A percentile compares a stretch with the other conserved stretches of the same genome.
Conservation (phyloP, 192 early-diverging fungal species). For the Mortierella claussenii region DNA sequence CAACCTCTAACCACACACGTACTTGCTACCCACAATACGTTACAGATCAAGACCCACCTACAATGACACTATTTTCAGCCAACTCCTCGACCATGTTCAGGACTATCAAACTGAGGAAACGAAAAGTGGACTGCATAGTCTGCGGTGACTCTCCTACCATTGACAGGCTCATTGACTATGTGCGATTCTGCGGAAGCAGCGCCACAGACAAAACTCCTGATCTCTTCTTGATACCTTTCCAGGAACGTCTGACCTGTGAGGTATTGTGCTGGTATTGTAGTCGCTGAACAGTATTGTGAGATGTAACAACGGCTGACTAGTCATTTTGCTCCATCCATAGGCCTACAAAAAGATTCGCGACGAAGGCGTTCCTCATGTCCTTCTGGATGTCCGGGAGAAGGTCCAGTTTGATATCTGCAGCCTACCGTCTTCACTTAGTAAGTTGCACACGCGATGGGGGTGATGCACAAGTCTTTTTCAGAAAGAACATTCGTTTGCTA, state of each 20-base stretch:
- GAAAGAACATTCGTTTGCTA: not conserved
- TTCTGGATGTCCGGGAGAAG: slow-evolving; percentile 92
- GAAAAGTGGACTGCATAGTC: slow-evolving; percentile 78
- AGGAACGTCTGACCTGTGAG: slow-evolving; percentile 33
- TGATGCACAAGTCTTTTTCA: too few species aligned
- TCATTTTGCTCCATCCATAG: not conserved
- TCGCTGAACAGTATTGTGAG: not conserved
- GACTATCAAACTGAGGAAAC: slow-evolving; percentile 79
- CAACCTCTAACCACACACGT: too few species aligned
- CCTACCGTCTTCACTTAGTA: slow-evolving; percentile 75
- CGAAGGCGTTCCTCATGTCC: slow-evolving; percentile 64
- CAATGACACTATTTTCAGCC: slow-evolving; percentile 86
- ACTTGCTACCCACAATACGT: too few species aligned
- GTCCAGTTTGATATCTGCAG: slow-evolving; percentile 87
- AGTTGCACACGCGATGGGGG: not conserved
- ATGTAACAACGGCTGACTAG: not conserved
- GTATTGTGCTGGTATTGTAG: too few species aligned
- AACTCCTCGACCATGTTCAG: slow-evolving; percentile 75
- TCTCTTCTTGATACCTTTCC: slow-evolving; percentile 19
- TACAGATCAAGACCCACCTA: slow-evolving; percentile 61
- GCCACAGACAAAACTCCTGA: slow-evolving; percentile 76
- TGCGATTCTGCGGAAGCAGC: slow-evolving; percentile 87
- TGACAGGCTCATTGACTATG: slow-evolving; percentile 89
- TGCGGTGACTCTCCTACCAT: slow-evolving; percentile 89
- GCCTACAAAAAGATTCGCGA: slow-evolving; percentile 61